phyloP scores from a whole-genome alignment of 768 basidiomycete species.

The Russula virescens region DNA sequence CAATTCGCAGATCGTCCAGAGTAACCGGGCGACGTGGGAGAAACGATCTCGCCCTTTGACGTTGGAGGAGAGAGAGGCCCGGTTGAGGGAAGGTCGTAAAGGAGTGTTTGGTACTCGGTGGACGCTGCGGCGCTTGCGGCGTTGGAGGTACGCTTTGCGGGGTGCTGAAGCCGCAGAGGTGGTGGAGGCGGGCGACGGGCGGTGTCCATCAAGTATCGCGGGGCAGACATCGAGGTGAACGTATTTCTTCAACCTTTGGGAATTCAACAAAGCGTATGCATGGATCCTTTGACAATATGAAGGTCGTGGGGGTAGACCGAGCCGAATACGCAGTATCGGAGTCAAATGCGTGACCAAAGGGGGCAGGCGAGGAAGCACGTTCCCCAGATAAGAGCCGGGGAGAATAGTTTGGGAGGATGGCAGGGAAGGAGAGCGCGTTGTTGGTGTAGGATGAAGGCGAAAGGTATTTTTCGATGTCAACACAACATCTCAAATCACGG shows the following conservation, averaged over 20 bases:
- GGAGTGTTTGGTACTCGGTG: constrained; percentile 23
- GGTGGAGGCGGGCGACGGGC: constrained; percentile 25
- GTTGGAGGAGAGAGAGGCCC: constrained; percentile 16
- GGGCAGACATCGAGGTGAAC: constrained; percentile 18
- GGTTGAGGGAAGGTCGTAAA: constrained; percentile 26
- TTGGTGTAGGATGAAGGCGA: constrained; percentile 3
- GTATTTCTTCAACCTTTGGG: neutral
- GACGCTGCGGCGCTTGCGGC: constrained; percentile 2
- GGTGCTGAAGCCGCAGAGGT: constrained; percentile 20
- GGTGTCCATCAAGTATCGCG: constrained; percentile 21
- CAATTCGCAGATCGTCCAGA: constrained; percentile 13
- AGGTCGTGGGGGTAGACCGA: neutral
- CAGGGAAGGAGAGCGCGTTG: constrained; percentile 3
- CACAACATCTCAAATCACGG: constrained; percentile 6
- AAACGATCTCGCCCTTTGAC: neutral
- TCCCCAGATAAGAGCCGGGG: neutral
- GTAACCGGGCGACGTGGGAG: constrained; percentile 19
- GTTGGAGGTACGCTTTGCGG: constrained; percentile 16
- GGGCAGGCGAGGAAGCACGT: neutral
- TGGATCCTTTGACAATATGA: constrained; percentile 4
- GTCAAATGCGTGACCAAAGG: neutral
- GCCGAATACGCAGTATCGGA: constrained; percentile 15
- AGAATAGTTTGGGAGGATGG: neutral
- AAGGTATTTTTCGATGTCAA: neutral
- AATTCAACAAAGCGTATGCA: constrained; percentile 7